Conservation (phyloP, 257 asterid species). For the Rehmannia glutinosa region DNA sequence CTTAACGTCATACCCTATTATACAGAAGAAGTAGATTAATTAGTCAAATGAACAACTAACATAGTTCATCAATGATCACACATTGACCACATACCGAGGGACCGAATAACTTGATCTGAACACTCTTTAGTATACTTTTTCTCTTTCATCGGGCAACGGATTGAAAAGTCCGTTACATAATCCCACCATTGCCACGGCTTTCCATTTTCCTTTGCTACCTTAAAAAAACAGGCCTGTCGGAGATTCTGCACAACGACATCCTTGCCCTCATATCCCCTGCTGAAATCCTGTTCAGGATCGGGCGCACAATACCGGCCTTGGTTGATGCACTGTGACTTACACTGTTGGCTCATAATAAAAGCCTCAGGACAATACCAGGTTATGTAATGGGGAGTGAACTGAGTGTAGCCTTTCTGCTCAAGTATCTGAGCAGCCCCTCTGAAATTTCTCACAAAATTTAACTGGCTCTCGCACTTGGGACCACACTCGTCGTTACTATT, state of each 20-base stretch:
- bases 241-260: slow-evolving; percentile 57
- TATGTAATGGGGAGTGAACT: slow-evolving; percentile 54
- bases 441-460: slow-evolving; percentile 49
- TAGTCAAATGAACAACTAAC: background rate
- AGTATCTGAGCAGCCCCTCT: slow-evolving; percentile 83
- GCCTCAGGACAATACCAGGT: slow-evolving; percentile 66
- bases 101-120: slow-evolving; percentile 42
- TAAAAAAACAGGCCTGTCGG: slow-evolving; percentile 49
- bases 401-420: slow-evolving; percentile 72
- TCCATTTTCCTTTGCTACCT: slow-evolving; percentile 40
- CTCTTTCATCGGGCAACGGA: slow-evolving; percentile 53
- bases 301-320: slow-evolving; percentile 59
- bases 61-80: background rate
- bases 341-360: slow-evolving; percentile 48
- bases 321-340: slow-evolving; percentile 57
- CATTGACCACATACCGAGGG: slow-evolving; percentile 43
- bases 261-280: slow-evolving; percentile 45
- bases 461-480: slow-evolving; percentile 69
- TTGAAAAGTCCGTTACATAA: slow-evolving; percentile 50
- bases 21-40: background rate
- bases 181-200: slow-evolving; percentile 70
- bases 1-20: slow-evolving; percentile 53
- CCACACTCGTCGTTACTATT: slow-evolving; percentile 82
- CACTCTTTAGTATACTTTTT: slow-evolving; percentile 45
- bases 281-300: slow-evolving; percentile 56